These are phyloP conservation scores for Themeda triandra DNA, from an alignment of 176 grass and related monocot genomes.

Conservation along the genomic window DNA sequence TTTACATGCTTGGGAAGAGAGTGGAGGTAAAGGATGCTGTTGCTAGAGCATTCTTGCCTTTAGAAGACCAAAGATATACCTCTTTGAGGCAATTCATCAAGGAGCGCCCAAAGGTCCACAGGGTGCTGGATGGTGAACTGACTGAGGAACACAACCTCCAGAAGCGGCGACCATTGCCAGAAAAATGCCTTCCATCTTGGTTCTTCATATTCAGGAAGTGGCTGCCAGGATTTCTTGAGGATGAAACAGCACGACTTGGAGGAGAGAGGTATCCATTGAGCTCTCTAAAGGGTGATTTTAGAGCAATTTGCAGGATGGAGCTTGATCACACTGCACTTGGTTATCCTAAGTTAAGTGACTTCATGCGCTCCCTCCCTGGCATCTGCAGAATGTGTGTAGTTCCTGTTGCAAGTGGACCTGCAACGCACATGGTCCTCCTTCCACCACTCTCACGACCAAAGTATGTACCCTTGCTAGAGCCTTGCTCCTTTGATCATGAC, in stretches of 20 bases:
- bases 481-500: slow-evolving; percentile 36
- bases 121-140: slow-evolving; percentile 32
- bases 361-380: slow-evolving; percentile 58
- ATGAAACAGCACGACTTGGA: slow-evolving; percentile 30
- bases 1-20: slow-evolving; percentile 57
- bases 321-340: slow-evolving; percentile 55
- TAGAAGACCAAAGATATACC: slow-evolving; percentile 21
- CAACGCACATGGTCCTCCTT: slow-evolving; percentile 62
- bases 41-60: slow-evolving; percentile 41
- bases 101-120: slow-evolving; percentile 22
- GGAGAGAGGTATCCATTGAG: slow-evolving; percentile 55
- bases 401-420: slow-evolving; percentile 50
- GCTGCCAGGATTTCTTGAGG: slow-evolving; percentile 57
- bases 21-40: slow-evolving; percentile 68
- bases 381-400: slow-evolving; percentile 61
- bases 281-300: slow-evolving; percentile 62
- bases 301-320: slow-evolving; percentile 58
- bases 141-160: slow-evolving; percentile 28
- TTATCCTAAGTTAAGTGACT: slow-evolving; percentile 66
- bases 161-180: slow-evolving; percentile 38
- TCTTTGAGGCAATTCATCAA: slow-evolving; percentile 12
- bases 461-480: slow-evolving; percentile 51
- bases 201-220: slow-evolving; percentile 62
- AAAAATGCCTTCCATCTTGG: slow-evolving; percentile 63
- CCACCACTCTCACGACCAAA: slow-evolving; percentile 39